Base-by-base conservation (phyloP, 352 stramenopile genomes). In the Globisporangium alternatum region DNA sequence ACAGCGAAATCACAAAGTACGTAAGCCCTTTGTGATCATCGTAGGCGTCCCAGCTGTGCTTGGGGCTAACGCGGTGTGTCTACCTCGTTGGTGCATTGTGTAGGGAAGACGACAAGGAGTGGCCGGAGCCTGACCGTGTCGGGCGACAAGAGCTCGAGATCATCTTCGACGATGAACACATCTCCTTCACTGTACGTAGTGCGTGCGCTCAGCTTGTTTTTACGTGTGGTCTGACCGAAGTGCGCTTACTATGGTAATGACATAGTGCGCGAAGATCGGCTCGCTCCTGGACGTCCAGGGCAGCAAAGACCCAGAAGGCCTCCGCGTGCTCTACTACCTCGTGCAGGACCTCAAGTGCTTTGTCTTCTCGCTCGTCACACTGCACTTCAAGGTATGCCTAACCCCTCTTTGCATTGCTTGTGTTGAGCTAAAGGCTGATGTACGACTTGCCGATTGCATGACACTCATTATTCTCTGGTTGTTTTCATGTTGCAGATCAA, bases 281-380 rank as follows among this genome's bases (percentile, higher is more conserved):
- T 98, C 92, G 55, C 76, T 98, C 55, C 71, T 97, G 39, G 92
- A 99, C 64, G 93, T 99, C 19, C 86, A 98, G 70, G 88, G 98
- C 65, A 98, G 91, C 78, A 95, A 98, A 35, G 97, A 99, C 73
- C 96, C 96, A 0, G 91, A 98, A 60, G 96, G 96, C 28, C 79
- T 99, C 22, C 77, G 86, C 21, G 84, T 93, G 55, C 96, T 99
- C 60, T 99, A 99, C 77, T 99, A 98, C 77, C 79, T 99, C 33
- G 91, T 98, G 28, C 96, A 99, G 75, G 97, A 99, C 74, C 79
- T 99, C 54, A 98, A 98, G 71, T 98, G 93, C 68, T 72, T 99
- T 28, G 89, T 99, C 17, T 97, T 99, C 63, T 98, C 89, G 41
- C 85, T 99, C 53, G 98, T 99, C 69, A 95, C 84, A 17, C 72